Evolutionary conservation across 331 rosid species (phyloP), one percentile per base, ranked within the genome.

Genomic region (Spiraea crenata): DNA sequence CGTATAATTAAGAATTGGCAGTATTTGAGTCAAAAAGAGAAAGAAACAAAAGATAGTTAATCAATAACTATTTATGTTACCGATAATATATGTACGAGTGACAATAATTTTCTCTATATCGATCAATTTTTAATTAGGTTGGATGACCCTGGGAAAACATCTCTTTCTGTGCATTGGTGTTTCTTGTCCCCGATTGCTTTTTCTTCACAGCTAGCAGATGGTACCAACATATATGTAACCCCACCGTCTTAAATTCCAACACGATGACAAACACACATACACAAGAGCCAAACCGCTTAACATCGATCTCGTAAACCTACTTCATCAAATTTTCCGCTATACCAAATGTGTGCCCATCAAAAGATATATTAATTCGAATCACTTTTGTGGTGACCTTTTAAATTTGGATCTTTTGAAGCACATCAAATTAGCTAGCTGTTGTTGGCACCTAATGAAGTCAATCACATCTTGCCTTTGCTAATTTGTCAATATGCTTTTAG

Each of bases 281-380:
- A 40, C 58, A 68, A 68, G 73, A 54, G 50, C 51, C 63, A 54
- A 54, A 68, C 4, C 63, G 31, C n/a, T 25, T 14, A 13, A 16
- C 69, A 25, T 64, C 69, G 5, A 25, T 25, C 31, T 25, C 31
- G 31, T 25, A 25, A 31, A 40, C 70, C 57, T 4, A 38, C 16
- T 31, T 9, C 59, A 15, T 66, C 46, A 66, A 40, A 16, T 35
- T 49, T 16, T 25, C 31, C 31, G 31, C 14, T 12, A 1, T 3
- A 16, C 58, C 58, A 50, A 66, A 66, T 25, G 31, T 25, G 31
- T 57, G 9, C 31, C 62, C 40, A 5, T 17, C 10, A 5, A 31
- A 10, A 12, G 16, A 57, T 31, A 57, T 25, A 25, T 25, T 25
- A 25, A 25, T 57, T 10, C 31, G n/a, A 57, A 57, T n/a, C 14